Conservation (phyloP, 176 grass and related monocot genomes). For the Paspalum vaginatum region DNA sequence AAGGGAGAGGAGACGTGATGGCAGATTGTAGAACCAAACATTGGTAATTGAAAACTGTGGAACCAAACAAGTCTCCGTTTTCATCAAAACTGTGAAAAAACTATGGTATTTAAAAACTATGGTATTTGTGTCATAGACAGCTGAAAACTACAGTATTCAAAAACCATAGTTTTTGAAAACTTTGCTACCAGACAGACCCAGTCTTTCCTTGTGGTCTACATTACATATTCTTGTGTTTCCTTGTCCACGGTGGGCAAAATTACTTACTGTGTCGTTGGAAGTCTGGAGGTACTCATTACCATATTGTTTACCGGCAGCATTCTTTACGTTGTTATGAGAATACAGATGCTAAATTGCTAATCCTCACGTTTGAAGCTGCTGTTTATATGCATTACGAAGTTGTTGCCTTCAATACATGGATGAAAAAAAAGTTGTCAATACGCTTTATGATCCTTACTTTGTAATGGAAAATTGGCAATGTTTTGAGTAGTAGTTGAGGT, state of each 20-base stretch:
- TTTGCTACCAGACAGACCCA: no score
- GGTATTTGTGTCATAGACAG: no score
- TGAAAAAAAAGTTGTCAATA: neutral
- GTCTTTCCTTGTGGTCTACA: neutral
- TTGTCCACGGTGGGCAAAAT: neutral
- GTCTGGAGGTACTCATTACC: neutral
- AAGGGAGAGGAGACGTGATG: no score
- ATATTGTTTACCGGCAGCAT: neutral
- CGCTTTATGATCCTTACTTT: neutral
- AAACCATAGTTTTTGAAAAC: no score
- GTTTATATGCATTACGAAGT: neutral
- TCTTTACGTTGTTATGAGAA: neutral
- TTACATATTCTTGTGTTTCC: neutral
- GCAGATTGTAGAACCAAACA: no score
- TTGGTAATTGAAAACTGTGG: no score
- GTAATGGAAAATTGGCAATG: neutral
- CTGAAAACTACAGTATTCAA: no score
- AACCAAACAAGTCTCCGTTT: no score
- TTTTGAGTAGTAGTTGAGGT: no score
- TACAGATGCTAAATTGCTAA: neutral
- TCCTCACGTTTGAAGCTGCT: neutral
- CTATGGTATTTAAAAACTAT: no score
- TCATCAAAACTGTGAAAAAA: no score
- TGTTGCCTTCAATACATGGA: neutral
- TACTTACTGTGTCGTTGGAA: neutral